A percentile compares a stretch with the other conserved stretches of the same genome.
Evolutionary conservation across 495 filamentous ascomycete genomes (phyloP).

Genomic region (Podospora fimiseda): DNA sequence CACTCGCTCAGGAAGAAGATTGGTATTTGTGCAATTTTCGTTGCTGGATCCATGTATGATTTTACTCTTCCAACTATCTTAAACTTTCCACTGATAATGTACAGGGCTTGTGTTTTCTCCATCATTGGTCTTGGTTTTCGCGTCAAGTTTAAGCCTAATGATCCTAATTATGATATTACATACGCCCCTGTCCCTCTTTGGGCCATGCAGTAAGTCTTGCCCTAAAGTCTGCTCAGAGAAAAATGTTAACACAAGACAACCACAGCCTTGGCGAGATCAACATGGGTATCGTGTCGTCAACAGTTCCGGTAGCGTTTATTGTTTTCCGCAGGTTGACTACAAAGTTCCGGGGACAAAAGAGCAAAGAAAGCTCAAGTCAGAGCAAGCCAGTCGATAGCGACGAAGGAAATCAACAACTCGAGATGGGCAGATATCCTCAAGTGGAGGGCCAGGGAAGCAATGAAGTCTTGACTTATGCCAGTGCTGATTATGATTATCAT

Average conservation of each 20-base stretch:
- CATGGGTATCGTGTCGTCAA: neutral
- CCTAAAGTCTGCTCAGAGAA: too few relatives aligned
- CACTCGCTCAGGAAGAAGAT: neutral
- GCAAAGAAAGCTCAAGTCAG: neutral
- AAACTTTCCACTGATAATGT: neutral
- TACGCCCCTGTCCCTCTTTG: too few relatives aligned
- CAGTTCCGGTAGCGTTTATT: neutral
- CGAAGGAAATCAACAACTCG: too few relatives aligned
- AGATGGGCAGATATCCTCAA: neutral
- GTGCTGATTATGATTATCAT: neutral
- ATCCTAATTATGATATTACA: too few relatives aligned
- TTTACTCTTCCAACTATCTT: neutral
- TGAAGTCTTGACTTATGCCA: fast-evolving
- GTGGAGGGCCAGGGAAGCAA: fast-evolving
- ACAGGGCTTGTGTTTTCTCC: neutral
- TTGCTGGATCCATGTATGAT: neutral
- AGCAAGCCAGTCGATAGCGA: neutral
- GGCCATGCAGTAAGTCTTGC: too few relatives aligned
- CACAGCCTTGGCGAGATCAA: neutral
- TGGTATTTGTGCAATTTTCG: neutral
- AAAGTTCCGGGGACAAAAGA: neutral
- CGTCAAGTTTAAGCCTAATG: too few relatives aligned
- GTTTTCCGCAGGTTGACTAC: neutral
- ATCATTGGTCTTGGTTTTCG: too few relatives aligned
- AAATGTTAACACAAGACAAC: too few relatives aligned